Percentiles rank a stretch among this genome's conserved stretches.
phyloP scores from a whole-genome alignment of 2,329 filamentous ascomycete species.

The Colletotrichum lupini region DNA sequence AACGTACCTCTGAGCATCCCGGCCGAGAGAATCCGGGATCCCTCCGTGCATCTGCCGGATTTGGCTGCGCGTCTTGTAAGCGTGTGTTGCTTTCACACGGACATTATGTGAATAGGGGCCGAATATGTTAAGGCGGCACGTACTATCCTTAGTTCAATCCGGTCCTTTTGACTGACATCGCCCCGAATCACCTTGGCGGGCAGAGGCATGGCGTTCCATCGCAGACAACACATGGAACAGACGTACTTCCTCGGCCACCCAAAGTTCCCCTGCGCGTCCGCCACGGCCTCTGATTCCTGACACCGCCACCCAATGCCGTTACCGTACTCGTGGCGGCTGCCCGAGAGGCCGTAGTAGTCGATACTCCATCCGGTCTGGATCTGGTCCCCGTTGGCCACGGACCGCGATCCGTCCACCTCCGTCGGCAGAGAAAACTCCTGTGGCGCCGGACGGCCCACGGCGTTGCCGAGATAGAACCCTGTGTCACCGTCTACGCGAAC shows the following conservation, averaged over 20 bases:
- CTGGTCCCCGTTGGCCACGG: constrained; percentile 22
- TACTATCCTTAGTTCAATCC: constrained; percentile 28
- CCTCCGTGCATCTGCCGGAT: constrained; percentile 12
- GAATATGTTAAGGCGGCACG: background rate
- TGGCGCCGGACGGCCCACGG: constrained; percentile 4
- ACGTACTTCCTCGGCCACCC: constrained; percentile 28
- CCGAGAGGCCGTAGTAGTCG: constrained; percentile 30
- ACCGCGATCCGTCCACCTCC: constrained; percentile 15
- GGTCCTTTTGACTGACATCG: constrained; percentile 30
- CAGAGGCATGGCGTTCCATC: constrained; percentile 33
- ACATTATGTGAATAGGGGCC: no score
- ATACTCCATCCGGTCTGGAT: constrained; percentile 30
- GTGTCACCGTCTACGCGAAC: constrained; percentile 29
- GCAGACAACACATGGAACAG: constrained; percentile 29
- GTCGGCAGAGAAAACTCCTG: background rate
- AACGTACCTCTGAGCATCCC: constrained; percentile 30
- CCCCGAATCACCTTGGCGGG: constrained; percentile 29
- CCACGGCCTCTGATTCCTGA: constrained; percentile 32
- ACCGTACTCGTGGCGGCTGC: constrained; percentile 15
- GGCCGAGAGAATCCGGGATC: constrained; percentile 31
- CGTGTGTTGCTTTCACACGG: background rate
- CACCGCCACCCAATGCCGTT: constrained; percentile 29
- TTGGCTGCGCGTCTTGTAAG: constrained; percentile 22
- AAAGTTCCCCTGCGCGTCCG: constrained; percentile 15
- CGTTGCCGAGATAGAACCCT: constrained; percentile 13